Base-by-base conservation (phyloP, 768 basidiomycete genomes). In the Gyrodon lividus region DNA sequence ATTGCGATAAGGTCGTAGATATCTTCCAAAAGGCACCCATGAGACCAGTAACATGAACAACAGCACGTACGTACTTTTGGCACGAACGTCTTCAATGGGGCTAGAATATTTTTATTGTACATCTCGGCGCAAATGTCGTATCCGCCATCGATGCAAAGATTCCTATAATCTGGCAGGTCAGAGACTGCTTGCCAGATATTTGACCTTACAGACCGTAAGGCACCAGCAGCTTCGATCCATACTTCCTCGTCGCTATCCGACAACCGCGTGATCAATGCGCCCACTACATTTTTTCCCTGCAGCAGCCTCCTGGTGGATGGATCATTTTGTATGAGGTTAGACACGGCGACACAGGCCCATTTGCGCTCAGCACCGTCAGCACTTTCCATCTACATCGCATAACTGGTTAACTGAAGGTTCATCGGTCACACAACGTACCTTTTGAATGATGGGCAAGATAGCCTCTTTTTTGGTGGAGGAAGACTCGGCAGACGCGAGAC, bases 341-440 rank as follows among this genome's bases (percentile, higher is more conserved):
- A 93, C n/a, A 96, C 88, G 1, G 94, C 93, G 20, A 94, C 92
- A 66, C 94, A 96, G 4, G 94, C 92, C 94, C 92, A 97, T 66
- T 92, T 91, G 47, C 95, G 82, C 58, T 98, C 95, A 1, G 78
- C 71, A 7, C 80, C 76, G 59, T 96, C 92, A 5, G 82, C 59
- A 67, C 85, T 84, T 61, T 84, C 81, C 78, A 93, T 84, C 89
- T 92, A 57, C 14, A 23, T 42, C 42, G 43, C 40, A 52, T 49
- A 24, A 35, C 37, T 41, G 45, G 43, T 49, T 38, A 40, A 46
- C 16, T 23, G 46, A 8, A 20, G 13, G 19, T 35, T 4, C 23
- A 28, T 28, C 23, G 53, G 28, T 17, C 19, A 8, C 24, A 28
- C 30, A 56, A 64, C 50, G 50, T 44, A 93, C 95, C 80, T 96